Base-by-base conservation (phyloP, 768 basidiomycete species). In the Auricularia cornea region DNA sequence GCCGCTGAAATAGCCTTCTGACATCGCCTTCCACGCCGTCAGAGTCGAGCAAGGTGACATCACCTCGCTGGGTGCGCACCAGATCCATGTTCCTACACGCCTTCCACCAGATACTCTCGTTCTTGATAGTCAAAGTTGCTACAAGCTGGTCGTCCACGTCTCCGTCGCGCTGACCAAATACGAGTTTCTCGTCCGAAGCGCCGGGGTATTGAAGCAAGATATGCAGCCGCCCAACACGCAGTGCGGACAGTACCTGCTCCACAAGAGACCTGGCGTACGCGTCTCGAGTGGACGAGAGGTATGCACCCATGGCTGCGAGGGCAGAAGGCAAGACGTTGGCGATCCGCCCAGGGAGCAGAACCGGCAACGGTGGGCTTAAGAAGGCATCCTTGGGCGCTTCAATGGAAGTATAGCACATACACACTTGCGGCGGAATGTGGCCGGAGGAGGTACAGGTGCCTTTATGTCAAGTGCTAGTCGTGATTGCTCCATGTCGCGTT, bases 1-100 rank as follows among this genome's bases (percentile, higher is more conserved):
- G 5, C 88, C 87, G 62, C 83, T 84, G 88, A 91, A 89, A 73
- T 85, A 90, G 0, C 85, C 84, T 72, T 91, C 89, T 5, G 85
- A 48, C 10, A 48, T 18, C 18, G 20, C 44, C 44, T 20, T 18
- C 5, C 20, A 23, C 44, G 23, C 18, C 8, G 8, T 40, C 38
- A 40, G 38, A 40, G 38, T 18, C 8, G 38, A 18, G 8, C 38
- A 8, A 40, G 8, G 38, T 18, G 8, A 40, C 18, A 8, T 18
- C 8, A 40, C n/a, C n/a, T n/a, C 38, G 18, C 8, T 40, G 38
- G 38, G 8, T 8, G 2, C 44, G 16, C 44, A 48, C 44, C 20
- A 48, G 44, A 23, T 48, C 44, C 44, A 48, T 48, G 44, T 48
- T 48, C 44, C 23, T 48, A 18, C 44, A 48, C 16, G 20, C 5